Base-by-base conservation (phyloP, 331 rosid species). In the Arachis monticola region DNA sequence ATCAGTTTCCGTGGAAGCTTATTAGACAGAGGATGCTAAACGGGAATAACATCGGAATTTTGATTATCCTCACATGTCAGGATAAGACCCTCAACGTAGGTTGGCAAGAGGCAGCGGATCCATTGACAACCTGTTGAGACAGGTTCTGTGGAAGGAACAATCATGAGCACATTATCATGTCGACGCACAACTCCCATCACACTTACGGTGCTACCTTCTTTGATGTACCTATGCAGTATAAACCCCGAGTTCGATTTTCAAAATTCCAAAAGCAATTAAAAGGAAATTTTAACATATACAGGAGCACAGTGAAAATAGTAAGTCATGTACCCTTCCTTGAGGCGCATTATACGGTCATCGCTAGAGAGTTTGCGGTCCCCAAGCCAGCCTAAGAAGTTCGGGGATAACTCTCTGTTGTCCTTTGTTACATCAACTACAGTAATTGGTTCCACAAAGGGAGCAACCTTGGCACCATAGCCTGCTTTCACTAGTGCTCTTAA, bases 401-500 rank as follows among this genome's bases (percentile, higher is more conserved):
- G 97, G 59, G 99, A 92, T 62, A 87, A 71, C 73, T 92, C 99
- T 76, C 80, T 80, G 89, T 95, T 95, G 64, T 81, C 96, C 71
- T 87, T 92, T 10, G 90, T 88, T 63, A 88, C 79, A 22, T 95
- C 86, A 69, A 87, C 97, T 11, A 86, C 88, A 38, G 96, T 95
- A 9, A 84, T 66, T 56, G 98, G 96, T 79, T 92, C 87, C 53
- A 95, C 97, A 42, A 89, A 95, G 22, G 99, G 97, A 56, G 92
- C 92, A 73, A 95, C 97, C 87, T 90, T 95, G 63, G 93, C 91
- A 59, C 99, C 98, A 73, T 89, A 83, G 51, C 98, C 99, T 38
- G 96, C 97, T 86, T 95, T 95, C 74, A 95, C 99, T 41, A 92
- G 57, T n/a, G 99, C 99, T 88, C 99, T 90, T 73, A 95, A 83